These are phyloP conservation scores for Suillus brevipes DNA, from an alignment of 768 basidiomycete genomes.

Conservation along the genomic window DNA sequence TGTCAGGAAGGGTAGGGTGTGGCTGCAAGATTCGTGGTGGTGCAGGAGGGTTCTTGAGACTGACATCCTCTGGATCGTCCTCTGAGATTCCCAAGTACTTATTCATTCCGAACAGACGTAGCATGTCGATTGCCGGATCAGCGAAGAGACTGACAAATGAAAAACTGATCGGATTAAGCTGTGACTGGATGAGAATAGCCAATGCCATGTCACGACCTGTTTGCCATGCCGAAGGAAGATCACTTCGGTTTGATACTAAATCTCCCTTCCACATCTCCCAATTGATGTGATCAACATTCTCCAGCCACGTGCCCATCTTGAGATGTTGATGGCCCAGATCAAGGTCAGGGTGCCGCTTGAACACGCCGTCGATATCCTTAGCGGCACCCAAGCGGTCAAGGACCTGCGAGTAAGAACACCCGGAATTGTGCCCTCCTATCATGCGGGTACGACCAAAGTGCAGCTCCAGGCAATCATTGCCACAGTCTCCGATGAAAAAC, in stretches of 20 bases:
- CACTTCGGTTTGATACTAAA: background rate
- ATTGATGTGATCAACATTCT: constrained; percentile 19
- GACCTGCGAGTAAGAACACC: constrained; percentile 13
- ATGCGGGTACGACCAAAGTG: constrained; percentile 28
- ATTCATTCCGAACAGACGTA: background rate
- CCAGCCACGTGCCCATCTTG: constrained; percentile 10
- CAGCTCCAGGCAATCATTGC: constrained; percentile 31
- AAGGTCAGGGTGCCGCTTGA: too few species aligned
- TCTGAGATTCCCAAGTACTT: background rate
- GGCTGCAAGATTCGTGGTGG: too few species aligned
- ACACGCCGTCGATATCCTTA: too few species aligned
- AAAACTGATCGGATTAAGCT: background rate
- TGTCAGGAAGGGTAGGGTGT: too few species aligned
- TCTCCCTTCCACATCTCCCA: constrained; percentile 3
- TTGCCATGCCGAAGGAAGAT: background rate
- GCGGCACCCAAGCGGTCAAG: too few species aligned
- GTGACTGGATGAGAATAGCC: background rate
- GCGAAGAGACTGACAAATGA: background rate
- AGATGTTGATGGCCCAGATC: constrained; percentile 19
- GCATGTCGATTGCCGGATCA: background rate
- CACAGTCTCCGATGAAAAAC: constrained; percentile 21
- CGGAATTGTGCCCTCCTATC: constrained; percentile 21
- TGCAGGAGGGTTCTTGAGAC: too few species aligned
- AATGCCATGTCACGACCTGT: background rate
- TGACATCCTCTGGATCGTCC: background rate